A percentile compares a stretch with the other conserved stretches of the same genome.
Evolutionary conservation across 2,329 filamentous ascomycete species (phyloP).

Genomic region (Pezicula neosporulosa): DNA sequence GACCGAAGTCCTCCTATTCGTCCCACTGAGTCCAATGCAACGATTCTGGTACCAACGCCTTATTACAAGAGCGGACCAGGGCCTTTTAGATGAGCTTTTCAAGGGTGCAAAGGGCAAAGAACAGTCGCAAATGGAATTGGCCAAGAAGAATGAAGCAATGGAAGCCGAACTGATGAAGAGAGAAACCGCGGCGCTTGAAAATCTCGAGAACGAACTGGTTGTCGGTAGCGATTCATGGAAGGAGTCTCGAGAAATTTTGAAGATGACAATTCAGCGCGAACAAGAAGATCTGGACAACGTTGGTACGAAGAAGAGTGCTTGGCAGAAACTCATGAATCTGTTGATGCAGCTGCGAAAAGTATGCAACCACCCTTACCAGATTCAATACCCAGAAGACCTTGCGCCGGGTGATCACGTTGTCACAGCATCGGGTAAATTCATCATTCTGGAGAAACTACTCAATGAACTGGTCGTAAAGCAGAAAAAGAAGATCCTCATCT

Average conservation of each 20-base stretch:
- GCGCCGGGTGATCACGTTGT: constrained; percentile 79
- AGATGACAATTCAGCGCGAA: constrained; percentile 35
- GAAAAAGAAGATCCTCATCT: constrained; percentile 86
- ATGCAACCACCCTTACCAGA: constrained; percentile 75
- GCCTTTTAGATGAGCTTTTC: constrained; percentile 49
- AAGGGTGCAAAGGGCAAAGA: constrained; percentile 39
- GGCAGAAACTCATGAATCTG: constrained; percentile 76
- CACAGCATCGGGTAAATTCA: constrained; percentile 84
- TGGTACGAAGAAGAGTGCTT: constrained; percentile 31
- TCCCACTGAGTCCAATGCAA: constrained; percentile 56
- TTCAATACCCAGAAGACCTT: constrained; percentile 38
- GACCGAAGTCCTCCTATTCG: constrained; percentile 52
- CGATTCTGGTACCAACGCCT: constrained; percentile 54
- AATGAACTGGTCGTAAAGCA: constrained; percentile 66
- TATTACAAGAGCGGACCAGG: constrained; percentile 49
- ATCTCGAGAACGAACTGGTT: constrained; percentile 26
- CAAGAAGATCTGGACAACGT: constrained; percentile 16
- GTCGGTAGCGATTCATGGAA: constrained; percentile 39
- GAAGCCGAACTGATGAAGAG: constrained; percentile 22
- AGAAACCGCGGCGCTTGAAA: constrained; percentile 29
- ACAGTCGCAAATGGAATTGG: constrained; percentile 29
- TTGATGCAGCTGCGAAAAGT: constrained; percentile 92
- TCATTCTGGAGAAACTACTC: constrained; percentile 78
- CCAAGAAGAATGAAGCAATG: constrained; percentile 33
- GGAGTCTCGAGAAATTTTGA: constrained; percentile 39